A percentile compares a stretch with the other conserved stretches of the same genome.
phyloP scores from a whole-genome alignment of 2,329 filamentous ascomycete genomes.

The Metarhizium sp. region DNA sequence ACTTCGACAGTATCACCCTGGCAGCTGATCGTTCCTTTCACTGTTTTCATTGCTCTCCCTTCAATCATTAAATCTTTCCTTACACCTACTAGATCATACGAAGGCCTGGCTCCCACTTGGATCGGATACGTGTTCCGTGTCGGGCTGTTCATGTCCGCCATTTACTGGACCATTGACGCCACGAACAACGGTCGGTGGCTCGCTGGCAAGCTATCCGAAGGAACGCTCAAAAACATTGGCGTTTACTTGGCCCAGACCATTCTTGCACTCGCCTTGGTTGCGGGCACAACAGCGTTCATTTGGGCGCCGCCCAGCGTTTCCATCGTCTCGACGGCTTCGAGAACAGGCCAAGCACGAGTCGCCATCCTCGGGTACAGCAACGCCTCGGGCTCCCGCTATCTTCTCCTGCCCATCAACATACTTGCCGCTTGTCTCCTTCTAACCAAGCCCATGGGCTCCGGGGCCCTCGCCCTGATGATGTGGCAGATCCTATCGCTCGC shows the following conservation, averaged over 20 bases:
- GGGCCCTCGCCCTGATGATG: conserved; percentile 69
- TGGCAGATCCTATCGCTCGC: conserved; percentile 82
- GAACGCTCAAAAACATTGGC: conserved; percentile 61
- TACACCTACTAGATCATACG: conserved; percentile 72
- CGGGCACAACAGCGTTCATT: conserved; percentile 74
- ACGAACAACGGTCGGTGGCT: conserved; percentile 83
- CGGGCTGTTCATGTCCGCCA: conserved; percentile 64
- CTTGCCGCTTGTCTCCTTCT: conserved; percentile 68
- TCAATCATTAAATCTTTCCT: conserved; percentile 73
- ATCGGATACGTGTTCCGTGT: conserved; percentile 70
- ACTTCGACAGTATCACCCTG: conserved; percentile 87
- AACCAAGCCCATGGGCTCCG: conserved; percentile 90
- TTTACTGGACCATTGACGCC: conserved; percentile 84
- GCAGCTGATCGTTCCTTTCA: conserved; percentile 75
- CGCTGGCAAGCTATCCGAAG: conserved; percentile 40
- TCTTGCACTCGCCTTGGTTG: conserved; percentile 71
- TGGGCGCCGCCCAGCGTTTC: conserved; percentile 80
- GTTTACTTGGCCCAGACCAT: conserved; percentile 72
- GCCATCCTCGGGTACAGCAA: conserved; percentile 88
- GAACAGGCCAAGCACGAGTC: conserved; percentile 44
- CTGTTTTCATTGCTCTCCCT: conserved; percentile 63
- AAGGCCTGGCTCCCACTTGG: conserved; percentile 78
- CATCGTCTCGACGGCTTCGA: conserved; percentile 46
- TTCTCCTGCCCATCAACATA: conserved; percentile 73
- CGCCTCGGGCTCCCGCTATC: conserved; percentile 82